phyloP scores from a whole-genome alignment of 495 filamentous ascomycete species.

The Cercophora sp. region DNA sequence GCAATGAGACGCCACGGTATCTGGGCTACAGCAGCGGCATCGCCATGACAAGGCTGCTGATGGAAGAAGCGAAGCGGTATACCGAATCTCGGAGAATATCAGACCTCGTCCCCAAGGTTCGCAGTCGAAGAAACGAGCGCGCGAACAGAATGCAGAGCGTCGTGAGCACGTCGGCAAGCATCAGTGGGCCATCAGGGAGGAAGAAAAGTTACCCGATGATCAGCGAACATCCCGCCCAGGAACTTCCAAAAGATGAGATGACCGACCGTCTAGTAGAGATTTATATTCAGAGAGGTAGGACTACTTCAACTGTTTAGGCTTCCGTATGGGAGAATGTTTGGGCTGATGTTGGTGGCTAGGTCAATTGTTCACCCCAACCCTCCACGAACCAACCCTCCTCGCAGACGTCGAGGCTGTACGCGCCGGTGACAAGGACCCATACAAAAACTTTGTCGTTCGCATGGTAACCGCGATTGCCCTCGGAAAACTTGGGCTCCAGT shows the following conservation, averaged over 20 bases:
- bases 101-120: constrained; percentile 73
- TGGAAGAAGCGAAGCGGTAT: constrained; percentile 89
- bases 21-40: constrained; percentile 90
- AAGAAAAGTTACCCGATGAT: constrained; percentile 69
- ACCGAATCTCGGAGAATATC: constrained; percentile 80
- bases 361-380: constrained; percentile 75
- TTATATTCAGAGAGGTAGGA: constrained; percentile 76
- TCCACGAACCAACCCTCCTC: constrained; percentile 79
- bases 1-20: constrained; percentile 77
- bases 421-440: constrained; percentile 66
- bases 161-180: constrained; percentile 28
- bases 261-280: constrained; percentile 71
- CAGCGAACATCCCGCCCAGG: constrained; percentile 65
- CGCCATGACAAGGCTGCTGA: constrained; percentile 86
- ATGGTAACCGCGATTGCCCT: constrained; percentile 91
- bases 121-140: constrained; percentile 24
- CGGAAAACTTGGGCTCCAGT: constrained; percentile 75
- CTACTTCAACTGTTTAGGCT: no score
- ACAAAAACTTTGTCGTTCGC: constrained; percentile 77
- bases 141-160: constrained; percentile 35
- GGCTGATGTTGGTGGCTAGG: no score
- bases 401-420: constrained; percentile 76
- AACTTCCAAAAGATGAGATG: constrained; percentile 70
- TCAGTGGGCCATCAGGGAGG: constrained; percentile 30
- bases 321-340: no score